Base-by-base conservation (phyloP, 225 moss, liverwort and hornwort species). In the Marchantia paleacea region DNA sequence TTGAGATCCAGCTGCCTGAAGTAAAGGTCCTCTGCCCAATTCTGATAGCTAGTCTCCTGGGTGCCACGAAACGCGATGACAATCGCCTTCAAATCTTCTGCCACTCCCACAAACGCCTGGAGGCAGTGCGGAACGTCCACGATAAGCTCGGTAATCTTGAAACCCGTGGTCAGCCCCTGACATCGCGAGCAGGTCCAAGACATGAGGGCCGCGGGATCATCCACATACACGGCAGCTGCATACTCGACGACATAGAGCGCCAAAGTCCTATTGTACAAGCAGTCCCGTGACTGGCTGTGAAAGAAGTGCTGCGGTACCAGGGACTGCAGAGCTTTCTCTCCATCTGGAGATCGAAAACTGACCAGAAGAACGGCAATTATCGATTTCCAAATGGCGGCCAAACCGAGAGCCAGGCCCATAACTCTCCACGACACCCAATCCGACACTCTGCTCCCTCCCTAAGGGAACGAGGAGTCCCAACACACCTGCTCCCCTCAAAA, bases 141-240 rank as follows among this genome's bases (percentile, higher is more conserved):
- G 55, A 99, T 81, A 49, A 99, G 89, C 81, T 90, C 82, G 28
- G 87, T 85, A 69, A 95, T 83, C 88, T 94, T 89, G 74, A 99
- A 99, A 81, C 86, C 89, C 86, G 89, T 90, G 72, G 94, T 99
- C 76, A 99, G 86, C 78, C 94, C 99, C 19, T 87, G 78, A 86
- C 99, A 99, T 80, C 91, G 89, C 77, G 97, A 94, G 81, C 99
- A 99, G 47, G 82, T 94, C 95, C 99, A 95, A 69, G 91, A 84
- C 77, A 90, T 62, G 73, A 95, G 88, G 15, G 85, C 83, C 72
- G 50, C 68, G 54, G 89, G 80, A 81, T 92, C 84, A 71, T 89
- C 86, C 73, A 88, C 85, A 80, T 99, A 99, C 31, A 91, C 97
- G 79, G 90, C 95, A 80, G 95, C 88, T 78, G 99, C 99, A 76